Evolutionary conservation across 2,329 filamentous ascomycete genomes (phyloP), one percentile per base, ranked within the genome.

Genomic region (Metarhizium robertsii): DNA sequence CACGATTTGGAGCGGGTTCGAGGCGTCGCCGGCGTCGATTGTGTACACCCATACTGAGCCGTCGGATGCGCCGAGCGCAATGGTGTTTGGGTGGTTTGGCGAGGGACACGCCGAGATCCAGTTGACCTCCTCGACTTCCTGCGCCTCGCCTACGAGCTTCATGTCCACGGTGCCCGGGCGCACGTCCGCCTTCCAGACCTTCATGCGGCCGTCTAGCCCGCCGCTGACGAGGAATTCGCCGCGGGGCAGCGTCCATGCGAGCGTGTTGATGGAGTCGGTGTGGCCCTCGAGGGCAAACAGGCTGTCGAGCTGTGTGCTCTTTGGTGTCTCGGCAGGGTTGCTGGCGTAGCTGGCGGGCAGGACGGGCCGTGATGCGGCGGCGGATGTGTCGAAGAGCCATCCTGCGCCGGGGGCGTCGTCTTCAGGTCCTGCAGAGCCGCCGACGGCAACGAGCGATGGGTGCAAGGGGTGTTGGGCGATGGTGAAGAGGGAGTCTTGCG

Each of bases 11-110:
- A 97, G 78, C 7, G 88, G 73, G 65, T 75, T 77, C 52, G 72
- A 72, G 38, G 71, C 47, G 60, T 89, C 84, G 54, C 77, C 76
- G 34, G 81, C 75, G 69, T 92, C 86, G 65, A 97, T 79, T n/a
- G 85, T 86, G 74, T 96, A 96, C 10, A 99, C 87, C 94, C 94
- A 99, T 46, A 96, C 91, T 53, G 86, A 92, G 55, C 94, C 94
- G 68, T 99, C 92, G 40, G 81, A 88, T 38, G 91, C 91, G 56
- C 94, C 94, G 7, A 99, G 75, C 0, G 94, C 94, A 59, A 99
- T 68, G 8, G 90, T 85, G 73, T 96, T 95, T 58, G 87, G 82
- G 67, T 89, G 83, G 6, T 77, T 74, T 13, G 84, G 71, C 58
- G 85, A 78, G 1, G 92, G 91, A 67, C 89, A 95, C 0, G 90